Base-by-base conservation (phyloP, 2,329 filamentous ascomycete species). In the Sarocladiaceae sp. region DNA sequence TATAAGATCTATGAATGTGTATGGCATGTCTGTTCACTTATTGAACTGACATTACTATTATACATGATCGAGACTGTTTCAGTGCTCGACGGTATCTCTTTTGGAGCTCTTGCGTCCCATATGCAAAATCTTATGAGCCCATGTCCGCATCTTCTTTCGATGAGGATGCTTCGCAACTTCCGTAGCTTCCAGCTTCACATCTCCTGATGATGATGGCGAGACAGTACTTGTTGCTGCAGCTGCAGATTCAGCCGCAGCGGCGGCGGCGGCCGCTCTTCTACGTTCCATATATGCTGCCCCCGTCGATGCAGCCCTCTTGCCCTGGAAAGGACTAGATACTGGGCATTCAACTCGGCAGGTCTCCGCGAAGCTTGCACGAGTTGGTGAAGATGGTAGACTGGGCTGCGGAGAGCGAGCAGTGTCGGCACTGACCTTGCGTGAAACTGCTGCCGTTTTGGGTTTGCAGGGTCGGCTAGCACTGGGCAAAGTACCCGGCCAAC, bases 281-380 rank as follows among this genome's bases (percentile, higher is more conserved):
- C 23, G 20, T 23, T 44, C 40, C 40, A 44, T 44, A 28, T 20
- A 44, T 15, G 40, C 40, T 7, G 40, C 40, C 33, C 44, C 44
- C 3, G 44, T 31, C 8, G 44, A 48, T 13, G 44, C 17, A 22
- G 17, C 22, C 44, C 44, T 31, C 22, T 17, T n/a, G 25, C 22
- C 18, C 17, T 26, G 40, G 13, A 44, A 26, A 10, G 40, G 10
- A 44, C 40, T 26, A 4, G 33, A n/a, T 36, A 23, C 12, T 8
- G 22, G 13, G 40, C 7, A 7, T 10, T 44, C 40, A 10, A 20
- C 40, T 15, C 12, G 6, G 3, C 26, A 48, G 12, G 10, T 17
- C 22, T 12, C 3, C 4, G 44, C 8, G 33, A 31, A 33, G 12
- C 11, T 48, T 26, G 31, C 44, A 13, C 44, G 3, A 4, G 12